Evolutionary conservation across 352 stramenopile genomes (phyloP).

Genomic region (Globisporangium echinulatum): DNA sequence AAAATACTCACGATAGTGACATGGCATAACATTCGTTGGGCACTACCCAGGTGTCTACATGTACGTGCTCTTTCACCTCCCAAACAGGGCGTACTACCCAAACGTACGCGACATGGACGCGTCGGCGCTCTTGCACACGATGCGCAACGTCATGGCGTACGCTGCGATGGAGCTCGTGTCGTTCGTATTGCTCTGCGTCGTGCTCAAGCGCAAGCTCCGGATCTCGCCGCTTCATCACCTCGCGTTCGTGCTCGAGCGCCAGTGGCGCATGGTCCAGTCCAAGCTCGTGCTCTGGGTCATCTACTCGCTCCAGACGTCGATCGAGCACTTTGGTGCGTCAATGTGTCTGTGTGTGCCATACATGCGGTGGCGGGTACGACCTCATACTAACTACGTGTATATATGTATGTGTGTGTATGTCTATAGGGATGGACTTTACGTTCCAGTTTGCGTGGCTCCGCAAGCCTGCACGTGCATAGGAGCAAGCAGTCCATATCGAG

Average conservation of each 20-base stretch:
- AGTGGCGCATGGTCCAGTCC: slow-evolving; percentile 22
- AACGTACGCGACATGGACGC: slow-evolving; percentile 19
- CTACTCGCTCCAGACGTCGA: slow-evolving; percentile 21
- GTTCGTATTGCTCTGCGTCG: slow-evolving; percentile 19
- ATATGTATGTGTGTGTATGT: not conserved
- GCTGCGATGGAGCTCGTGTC: slow-evolving; percentile 29
- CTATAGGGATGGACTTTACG: not conserved
- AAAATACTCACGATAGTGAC: too few relatives aligned
- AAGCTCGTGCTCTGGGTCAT: slow-evolving; percentile 40
- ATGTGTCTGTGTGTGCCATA: not conserved
- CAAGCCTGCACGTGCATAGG: not conserved
- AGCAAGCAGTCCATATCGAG: too few relatives aligned
- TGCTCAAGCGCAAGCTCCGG: slow-evolving; percentile 17
- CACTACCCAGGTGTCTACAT: slow-evolving; percentile 17
- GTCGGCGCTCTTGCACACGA: slow-evolving; percentile 7
- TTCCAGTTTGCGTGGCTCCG: slow-evolving; percentile 1
- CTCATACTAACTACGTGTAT: not conserved
- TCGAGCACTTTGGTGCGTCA: slow-evolving; percentile 24
- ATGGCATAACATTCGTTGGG: too few relatives aligned
- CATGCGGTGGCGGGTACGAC: too few relatives aligned
- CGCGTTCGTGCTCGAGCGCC: slow-evolving; percentile 30
- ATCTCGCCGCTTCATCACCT: slow-evolving; percentile 24
- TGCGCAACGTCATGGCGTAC: slow-evolving; percentile 30
- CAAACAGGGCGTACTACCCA: slow-evolving; percentile 24
- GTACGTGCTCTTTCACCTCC: slow-evolving; percentile 21